A percentile compares a stretch with the other conserved stretches of the same genome.
Evolutionary conservation across 2,329 filamentous ascomycete genomes (phyloP).

Genomic region (Trichoderma sp.): DNA sequence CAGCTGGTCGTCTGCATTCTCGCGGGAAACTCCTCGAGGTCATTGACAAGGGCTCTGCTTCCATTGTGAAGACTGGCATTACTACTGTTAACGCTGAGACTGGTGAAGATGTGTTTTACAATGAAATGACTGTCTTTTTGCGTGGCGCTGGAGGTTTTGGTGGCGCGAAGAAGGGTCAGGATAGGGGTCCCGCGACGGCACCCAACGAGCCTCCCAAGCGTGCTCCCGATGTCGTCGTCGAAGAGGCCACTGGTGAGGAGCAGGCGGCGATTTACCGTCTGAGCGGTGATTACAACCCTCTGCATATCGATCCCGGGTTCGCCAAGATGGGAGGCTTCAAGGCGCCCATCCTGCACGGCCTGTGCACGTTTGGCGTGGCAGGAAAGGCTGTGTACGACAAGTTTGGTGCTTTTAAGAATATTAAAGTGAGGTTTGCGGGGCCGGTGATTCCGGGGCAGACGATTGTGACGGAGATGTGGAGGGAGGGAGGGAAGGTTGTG

Average conservation of each 20-base stretch:
- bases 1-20: slow-evolving; percentile 73
- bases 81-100: slow-evolving; percentile 83
- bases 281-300: slow-evolving; percentile 92
- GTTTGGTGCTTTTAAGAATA: slow-evolving; percentile 82
- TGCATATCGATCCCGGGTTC: slow-evolving; percentile 94
- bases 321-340: slow-evolving; percentile 96
- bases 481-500: slow-evolving; percentile 74
- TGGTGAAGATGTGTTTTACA: slow-evolving; percentile 93
- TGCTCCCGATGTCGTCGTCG: slow-evolving; percentile 76
- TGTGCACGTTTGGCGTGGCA: slow-evolving; percentile 90
- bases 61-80: slow-evolving; percentile 76
- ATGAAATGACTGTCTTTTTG: slow-evolving; percentile 91
- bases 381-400: slow-evolving; percentile 85
- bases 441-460: slow-evolving; percentile 85
- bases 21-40: slow-evolving; percentile 86
- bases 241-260: slow-evolving; percentile 84
- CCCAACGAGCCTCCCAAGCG: slow-evolving; percentile 77
- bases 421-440: slow-evolving; percentile 90
- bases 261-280: slow-evolving; percentile 93
- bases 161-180: slow-evolving; percentile 72
- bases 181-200: slow-evolving; percentile 79
- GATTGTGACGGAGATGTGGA: slow-evolving; percentile 94
- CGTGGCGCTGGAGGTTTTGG: slow-evolving; percentile 89
- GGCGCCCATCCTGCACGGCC: slow-evolving; percentile 90
- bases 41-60: slow-evolving; percentile 91